Evolutionary conservation across 768 basidiomycete species (phyloP).

Genomic region (Amanita exitialis): DNA sequence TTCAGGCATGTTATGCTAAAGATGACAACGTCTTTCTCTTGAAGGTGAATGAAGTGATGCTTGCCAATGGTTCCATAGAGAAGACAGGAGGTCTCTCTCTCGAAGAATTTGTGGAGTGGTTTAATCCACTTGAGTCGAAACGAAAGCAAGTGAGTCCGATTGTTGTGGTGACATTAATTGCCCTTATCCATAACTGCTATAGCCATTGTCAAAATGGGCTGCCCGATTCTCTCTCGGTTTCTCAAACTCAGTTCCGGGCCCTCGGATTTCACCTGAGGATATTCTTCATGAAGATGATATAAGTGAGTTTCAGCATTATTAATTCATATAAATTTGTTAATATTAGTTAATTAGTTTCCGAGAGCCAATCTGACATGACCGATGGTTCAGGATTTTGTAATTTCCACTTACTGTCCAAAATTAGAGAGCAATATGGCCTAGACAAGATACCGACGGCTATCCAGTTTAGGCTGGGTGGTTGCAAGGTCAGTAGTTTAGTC

Average conservation of each 20-base stretch:
- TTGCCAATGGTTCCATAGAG: constrained; percentile 11
- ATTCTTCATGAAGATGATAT: constrained; percentile 36
- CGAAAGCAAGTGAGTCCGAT: constrained; percentile 33
- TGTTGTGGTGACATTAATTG: background rate
- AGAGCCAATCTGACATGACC: constrained; percentile 35
- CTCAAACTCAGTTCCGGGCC: constrained; percentile 55
- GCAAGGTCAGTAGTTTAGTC: constrained; percentile 25
- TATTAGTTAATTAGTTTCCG: constrained; percentile 16
- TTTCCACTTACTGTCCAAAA: constrained; percentile 22
- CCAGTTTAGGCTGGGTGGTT: constrained; percentile 38
- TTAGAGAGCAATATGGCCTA: constrained; percentile 16
- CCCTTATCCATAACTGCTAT: background rate
- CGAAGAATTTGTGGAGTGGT: constrained; percentile 40
- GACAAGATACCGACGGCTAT: constrained; percentile 29
- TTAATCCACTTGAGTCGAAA: constrained; percentile 42
- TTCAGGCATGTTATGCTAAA: constrained; percentile 52
- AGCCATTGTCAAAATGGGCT: constrained; percentile 58
- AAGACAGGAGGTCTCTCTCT: constrained; percentile 19
- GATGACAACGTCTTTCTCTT: constrained; percentile 47
- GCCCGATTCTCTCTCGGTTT: constrained; percentile 52
- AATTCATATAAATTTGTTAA: constrained; percentile 1
- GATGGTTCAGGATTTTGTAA: constrained; percentile 45
- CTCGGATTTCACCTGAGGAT: constrained; percentile 24
- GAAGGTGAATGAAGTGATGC: constrained; percentile 37
- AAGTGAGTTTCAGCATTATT: constrained; percentile 21